Conservation (phyloP, 352 stramenopile genomes). For the Hyaloperonospora brassicae region DNA sequence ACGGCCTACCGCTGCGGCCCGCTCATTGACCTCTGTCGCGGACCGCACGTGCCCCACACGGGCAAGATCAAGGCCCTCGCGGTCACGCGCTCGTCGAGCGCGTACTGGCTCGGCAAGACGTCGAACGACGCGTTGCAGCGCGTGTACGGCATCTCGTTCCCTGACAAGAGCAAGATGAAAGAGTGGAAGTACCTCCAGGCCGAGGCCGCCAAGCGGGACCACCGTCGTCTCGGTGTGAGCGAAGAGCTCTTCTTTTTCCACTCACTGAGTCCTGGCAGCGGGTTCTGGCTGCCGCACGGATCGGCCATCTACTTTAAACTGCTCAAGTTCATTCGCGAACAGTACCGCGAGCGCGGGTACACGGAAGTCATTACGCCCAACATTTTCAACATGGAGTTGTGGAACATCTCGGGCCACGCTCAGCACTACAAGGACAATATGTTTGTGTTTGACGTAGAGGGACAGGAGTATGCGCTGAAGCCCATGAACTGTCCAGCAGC, state of each 20-base stretch:
- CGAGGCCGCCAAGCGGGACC: conserved; percentile 94
- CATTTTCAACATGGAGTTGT: conserved; percentile 97
- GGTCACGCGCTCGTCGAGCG: conserved; percentile 89
- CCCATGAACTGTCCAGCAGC: conserved; percentile 99
- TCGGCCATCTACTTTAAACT: conserved; percentile 96
- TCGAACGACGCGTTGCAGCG: conserved; percentile 94
- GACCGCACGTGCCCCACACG: conserved; percentile 94
- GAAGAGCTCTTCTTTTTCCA: conserved; percentile 95
- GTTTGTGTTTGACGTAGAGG: conserved; percentile 97
- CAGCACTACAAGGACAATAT: conserved; percentile 98
- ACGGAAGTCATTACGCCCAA: conserved; percentile 97
- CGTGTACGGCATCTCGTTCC: conserved; percentile 97
- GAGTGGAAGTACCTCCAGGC: conserved; percentile 95
- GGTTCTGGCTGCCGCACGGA: conserved; percentile 95
- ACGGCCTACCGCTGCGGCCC: conserved; percentile 96
- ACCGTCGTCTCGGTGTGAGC: conserved; percentile 88
- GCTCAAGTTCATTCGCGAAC: conserved; percentile 92
- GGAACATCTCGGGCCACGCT: conserved; percentile 93
- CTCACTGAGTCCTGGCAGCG: conserved; percentile 89
- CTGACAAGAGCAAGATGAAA: conserved; percentile 96
- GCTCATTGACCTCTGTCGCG: conserved; percentile 97
- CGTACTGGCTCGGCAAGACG: conserved; percentile 97
- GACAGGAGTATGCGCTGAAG: conserved; percentile 93
- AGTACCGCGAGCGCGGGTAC: conserved; percentile 62
- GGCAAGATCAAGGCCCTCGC: conserved; percentile 95